Conservation (phyloP, 345 rosid genomes). For the Eucalyptus polyanthemos region DNA sequence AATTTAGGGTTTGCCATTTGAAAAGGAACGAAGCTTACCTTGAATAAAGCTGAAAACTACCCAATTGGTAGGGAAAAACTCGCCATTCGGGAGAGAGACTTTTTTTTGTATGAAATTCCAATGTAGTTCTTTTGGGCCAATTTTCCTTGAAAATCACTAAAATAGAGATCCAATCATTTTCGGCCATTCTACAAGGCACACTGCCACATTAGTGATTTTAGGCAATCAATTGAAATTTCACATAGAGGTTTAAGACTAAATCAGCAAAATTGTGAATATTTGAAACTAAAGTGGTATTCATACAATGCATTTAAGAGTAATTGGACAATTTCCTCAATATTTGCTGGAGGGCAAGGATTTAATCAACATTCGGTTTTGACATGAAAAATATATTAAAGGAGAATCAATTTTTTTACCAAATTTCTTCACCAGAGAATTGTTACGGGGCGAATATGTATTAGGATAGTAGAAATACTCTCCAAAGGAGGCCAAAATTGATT, state of each 20-base stretch:
- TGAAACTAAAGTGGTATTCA: not conserved
- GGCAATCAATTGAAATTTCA: rapidly evolving
- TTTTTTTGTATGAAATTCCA: not conserved
- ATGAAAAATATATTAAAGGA: not conserved
- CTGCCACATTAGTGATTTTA: rapidly evolving
- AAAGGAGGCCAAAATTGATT: not conserved
- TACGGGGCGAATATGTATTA: not conserved
- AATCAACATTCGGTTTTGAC: rapidly evolving
- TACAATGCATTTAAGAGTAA: rapidly evolving
- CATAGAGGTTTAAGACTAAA: rapidly evolving
- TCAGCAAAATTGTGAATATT: not conserved
- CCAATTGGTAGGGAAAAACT: too few species aligned
- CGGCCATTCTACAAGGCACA: rapidly evolving
- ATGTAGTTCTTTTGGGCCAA: rapidly evolving
- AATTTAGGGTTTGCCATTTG: too few species aligned
- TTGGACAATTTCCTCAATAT: not conserved
- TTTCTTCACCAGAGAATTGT: not conserved
- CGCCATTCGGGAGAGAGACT: too few species aligned
- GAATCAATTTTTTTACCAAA: not conserved
- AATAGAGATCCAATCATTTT: rapidly evolving
- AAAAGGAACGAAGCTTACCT: too few species aligned
- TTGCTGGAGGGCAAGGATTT: not conserved
- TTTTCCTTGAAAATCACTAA: not conserved
- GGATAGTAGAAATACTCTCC: not conserved
- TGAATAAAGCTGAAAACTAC: too few species aligned